These are phyloP conservation scores for Spathaspora arborariae DNA, from an alignment of 805 yeast genomes.

Conservation along the genomic window DNA sequence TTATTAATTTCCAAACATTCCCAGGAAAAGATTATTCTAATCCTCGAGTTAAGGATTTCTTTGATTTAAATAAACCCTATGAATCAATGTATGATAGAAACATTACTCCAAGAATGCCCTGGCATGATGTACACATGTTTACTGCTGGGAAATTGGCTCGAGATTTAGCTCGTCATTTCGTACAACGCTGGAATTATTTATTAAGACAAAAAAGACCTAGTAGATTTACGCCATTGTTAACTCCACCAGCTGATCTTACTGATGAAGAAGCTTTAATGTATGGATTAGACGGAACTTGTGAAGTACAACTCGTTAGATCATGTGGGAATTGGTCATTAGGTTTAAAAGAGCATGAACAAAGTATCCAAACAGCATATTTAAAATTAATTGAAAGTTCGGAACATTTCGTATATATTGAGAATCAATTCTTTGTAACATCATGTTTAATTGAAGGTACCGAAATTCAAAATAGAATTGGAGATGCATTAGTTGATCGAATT, in stretches of 20 bases:
- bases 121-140: conserved; percentile 99
- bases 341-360: conserved; percentile 74
- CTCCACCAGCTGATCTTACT: conserved; percentile 89
- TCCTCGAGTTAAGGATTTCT: conserved; percentile 88
- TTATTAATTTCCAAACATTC: conserved; percentile 59
- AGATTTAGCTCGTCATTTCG: conserved; percentile 89
- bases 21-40: conserved; percentile 98
- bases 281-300: conserved; percentile 80
- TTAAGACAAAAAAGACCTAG: conserved; percentile 93
- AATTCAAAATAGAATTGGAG: conserved; percentile 86
- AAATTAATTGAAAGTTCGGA: conserved; percentile 87
- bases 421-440: conserved; percentile 92
- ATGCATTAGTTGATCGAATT: conserved; percentile 95
- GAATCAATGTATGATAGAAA: conserved; percentile 88
- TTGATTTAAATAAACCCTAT: conserved; percentile 75
- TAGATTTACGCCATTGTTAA: conserved; percentile 82
- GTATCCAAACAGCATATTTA: conserved; percentile 90
- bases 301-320: conserved; percentile 84
- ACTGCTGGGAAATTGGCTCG: conserved; percentile 92
- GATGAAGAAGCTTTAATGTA: conserved; percentile 62
- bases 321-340: conserved; percentile 95
- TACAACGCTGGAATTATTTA: conserved; percentile 95
- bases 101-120: conserved; percentile 90
- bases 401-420: conserved; percentile 91
- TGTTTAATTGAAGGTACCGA: conserved; percentile 79